These are phyloP conservation scores for Candida piceae DNA, from an alignment of 805 yeast genomes.

Conservation along the genomic window DNA sequence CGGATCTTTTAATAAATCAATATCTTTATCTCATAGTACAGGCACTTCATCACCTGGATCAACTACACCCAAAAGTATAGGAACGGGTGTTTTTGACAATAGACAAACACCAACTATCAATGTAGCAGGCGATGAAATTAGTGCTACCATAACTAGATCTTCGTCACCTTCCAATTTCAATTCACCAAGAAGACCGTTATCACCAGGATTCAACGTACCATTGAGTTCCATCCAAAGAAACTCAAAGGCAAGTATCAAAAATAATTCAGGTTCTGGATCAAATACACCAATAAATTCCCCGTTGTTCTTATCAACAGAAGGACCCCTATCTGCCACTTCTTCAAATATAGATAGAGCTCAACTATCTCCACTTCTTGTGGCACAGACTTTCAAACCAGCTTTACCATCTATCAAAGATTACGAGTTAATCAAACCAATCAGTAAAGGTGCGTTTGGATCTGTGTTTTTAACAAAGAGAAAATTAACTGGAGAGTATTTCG, in stretches of 20 bases:
- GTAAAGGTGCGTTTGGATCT: conserved; percentile 96
- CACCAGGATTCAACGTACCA: conserved; percentile 50
- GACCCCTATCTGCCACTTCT: conserved; percentile 19
- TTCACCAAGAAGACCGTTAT: conserved; percentile 55
- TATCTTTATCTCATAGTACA: conserved; percentile 4
- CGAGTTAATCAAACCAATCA: conserved; percentile 86
- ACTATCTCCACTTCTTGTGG: conserved; percentile 71
- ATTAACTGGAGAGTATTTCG: conserved; percentile 90
- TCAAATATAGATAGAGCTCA: conserved; percentile 49
- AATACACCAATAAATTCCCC: conserved; percentile 58
- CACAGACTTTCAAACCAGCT: conserved; percentile 51
- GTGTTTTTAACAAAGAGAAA: conserved; percentile 82
- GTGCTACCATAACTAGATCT: conserved; percentile 6
- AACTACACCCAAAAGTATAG: conserved; percentile 19
- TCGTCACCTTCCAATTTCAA: conserved; percentile 22
- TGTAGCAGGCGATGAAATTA: conserved; percentile 18
- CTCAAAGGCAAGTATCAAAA: conserved; percentile 19
- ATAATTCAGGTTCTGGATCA: conserved; percentile 19
- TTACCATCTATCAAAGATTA: conserved; percentile 80
- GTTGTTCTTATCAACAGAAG: conserved; percentile 43
- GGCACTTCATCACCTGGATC: conserved; percentile 18
- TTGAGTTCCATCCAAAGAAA: conserved; percentile 61
- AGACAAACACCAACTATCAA: conserved; percentile 26
- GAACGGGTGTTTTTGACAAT: conserved; percentile 9
- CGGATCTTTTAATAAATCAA: conserved; percentile 2